Conservation (phyloP, 2,329 filamentous ascomycete genomes). For the Botryotinia convoluta region DNA sequence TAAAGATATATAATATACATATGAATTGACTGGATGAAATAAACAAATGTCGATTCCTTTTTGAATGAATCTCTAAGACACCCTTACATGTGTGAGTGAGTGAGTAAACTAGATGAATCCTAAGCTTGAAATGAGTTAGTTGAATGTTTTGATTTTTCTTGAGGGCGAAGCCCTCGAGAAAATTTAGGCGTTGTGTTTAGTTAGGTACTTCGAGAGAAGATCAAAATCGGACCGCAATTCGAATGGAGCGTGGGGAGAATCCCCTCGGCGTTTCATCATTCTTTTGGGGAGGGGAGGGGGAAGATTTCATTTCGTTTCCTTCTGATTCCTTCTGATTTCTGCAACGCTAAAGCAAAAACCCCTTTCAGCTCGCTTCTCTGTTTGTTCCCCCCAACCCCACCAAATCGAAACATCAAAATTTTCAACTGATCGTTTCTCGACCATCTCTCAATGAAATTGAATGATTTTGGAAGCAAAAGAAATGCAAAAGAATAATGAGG, state of each 20-base stretch:
- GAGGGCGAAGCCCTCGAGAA: background rate
- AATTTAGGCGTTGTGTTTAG: background rate
- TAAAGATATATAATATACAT: no score
- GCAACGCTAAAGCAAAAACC: background rate
- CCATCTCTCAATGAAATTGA: background rate
- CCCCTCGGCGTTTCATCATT: background rate
- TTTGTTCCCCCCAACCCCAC: background rate
- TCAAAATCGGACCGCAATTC: background rate
- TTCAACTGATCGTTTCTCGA: background rate
- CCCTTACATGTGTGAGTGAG: background rate
- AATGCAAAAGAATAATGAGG: slow-evolving; percentile 38
- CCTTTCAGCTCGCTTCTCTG: background rate
- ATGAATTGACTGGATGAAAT: no score
- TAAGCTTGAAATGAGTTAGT: background rate
- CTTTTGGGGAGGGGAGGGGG: background rate
- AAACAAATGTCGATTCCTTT: no score
- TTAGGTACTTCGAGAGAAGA: background rate
- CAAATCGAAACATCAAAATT: no score
- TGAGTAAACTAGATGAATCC: background rate
- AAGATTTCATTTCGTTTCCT: background rate
- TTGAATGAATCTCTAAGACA: no score
- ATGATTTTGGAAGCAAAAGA: background rate
- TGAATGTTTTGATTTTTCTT: background rate
- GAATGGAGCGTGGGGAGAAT: background rate
- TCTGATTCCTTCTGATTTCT: background rate